Conservation (phyloP, 306 rosid genomes). For the Clitoria ternatea region DNA sequence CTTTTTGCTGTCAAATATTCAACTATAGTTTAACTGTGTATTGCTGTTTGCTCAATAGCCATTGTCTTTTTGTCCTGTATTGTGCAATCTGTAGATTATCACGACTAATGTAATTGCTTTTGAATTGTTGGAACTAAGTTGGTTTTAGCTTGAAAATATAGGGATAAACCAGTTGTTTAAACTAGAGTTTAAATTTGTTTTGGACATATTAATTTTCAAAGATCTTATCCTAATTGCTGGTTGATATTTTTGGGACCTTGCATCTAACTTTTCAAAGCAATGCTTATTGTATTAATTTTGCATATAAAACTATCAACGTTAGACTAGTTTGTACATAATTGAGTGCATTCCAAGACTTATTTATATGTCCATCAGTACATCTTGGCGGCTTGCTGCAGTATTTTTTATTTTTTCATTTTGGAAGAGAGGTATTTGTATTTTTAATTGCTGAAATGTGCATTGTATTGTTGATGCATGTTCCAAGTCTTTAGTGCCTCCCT, state of each 20-base stretch:
- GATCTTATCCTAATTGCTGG: neutral
- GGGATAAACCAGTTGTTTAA: neutral
- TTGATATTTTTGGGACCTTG: neutral
- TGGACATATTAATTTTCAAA: no score
- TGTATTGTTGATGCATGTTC: neutral
- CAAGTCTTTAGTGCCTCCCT: neutral
- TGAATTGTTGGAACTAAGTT: neutral
- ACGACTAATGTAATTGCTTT: neutral
- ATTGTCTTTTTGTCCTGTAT: neutral
- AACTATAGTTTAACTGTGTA: no score
- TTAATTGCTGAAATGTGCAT: conserved; percentile 3
- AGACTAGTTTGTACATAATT: no score
- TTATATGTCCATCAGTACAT: neutral
- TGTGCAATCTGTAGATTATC: neutral
- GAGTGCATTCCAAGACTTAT: neutral
- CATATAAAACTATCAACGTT: no score
- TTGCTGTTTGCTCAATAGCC: neutral
- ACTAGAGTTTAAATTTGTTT: neutral
- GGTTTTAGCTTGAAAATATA: neutral
- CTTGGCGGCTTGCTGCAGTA: neutral
- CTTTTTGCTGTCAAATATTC: no score
- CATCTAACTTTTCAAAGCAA: neutral
- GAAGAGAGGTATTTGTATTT: neutral
- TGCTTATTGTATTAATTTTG: no score
- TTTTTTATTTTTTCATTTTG: neutral